phyloP scores from a whole-genome alignment of 768 basidiomycete species.

The Hydnomerulius pinastri region DNA sequence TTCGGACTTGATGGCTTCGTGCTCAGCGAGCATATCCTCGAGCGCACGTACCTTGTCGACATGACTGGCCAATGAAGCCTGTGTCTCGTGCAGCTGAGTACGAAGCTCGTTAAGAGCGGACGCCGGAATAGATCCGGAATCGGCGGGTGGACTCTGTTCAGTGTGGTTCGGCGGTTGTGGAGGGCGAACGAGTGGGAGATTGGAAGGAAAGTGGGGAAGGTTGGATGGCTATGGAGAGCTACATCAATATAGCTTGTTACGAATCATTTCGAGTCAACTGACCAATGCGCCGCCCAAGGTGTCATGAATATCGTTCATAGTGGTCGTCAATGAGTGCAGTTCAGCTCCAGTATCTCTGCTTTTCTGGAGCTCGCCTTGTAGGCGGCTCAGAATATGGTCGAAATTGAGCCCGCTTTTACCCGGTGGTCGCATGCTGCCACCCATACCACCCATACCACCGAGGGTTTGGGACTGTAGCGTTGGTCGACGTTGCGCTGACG shows the following conservation, averaged over 20 bases:
- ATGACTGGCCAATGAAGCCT: slow-evolving; percentile 71
- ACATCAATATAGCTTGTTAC: slow-evolving; percentile 11
- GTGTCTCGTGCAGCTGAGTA: slow-evolving; percentile 81
- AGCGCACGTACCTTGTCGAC: slow-evolving; percentile 83
- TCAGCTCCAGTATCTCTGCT: slow-evolving; percentile 92
- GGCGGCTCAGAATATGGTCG: slow-evolving; percentile 84
- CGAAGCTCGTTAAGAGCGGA: slow-evolving; percentile 64
- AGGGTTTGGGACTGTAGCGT: slow-evolving; percentile 61
- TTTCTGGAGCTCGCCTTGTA: slow-evolving; percentile 95
- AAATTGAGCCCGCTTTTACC: slow-evolving; percentile 89
- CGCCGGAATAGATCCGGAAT: slow-evolving; percentile 26
- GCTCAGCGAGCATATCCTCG: slow-evolving; percentile 80
- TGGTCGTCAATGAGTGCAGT: slow-evolving; percentile 69
- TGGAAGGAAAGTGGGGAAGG: slow-evolving; percentile 62
- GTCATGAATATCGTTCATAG: slow-evolving; percentile 91
- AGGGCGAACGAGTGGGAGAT: slow-evolving; percentile 66
- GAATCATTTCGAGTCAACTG: slow-evolving; percentile 28
- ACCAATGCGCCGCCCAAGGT: slow-evolving; percentile 84
- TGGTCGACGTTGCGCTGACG: slow-evolving; percentile 54
- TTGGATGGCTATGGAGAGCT: slow-evolving; percentile 51
- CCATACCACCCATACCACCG: slow-evolving; percentile 76
- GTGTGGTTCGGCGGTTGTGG: slow-evolving; percentile 16
- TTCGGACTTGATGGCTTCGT: slow-evolving; percentile 81
- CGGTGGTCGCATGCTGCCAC: slow-evolving; percentile 66
- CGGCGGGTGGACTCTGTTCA: slow-evolving; percentile 32